Conservation (phyloP, 192 early-diverging fungal species). For the Powellomyces hirtus region DNA sequence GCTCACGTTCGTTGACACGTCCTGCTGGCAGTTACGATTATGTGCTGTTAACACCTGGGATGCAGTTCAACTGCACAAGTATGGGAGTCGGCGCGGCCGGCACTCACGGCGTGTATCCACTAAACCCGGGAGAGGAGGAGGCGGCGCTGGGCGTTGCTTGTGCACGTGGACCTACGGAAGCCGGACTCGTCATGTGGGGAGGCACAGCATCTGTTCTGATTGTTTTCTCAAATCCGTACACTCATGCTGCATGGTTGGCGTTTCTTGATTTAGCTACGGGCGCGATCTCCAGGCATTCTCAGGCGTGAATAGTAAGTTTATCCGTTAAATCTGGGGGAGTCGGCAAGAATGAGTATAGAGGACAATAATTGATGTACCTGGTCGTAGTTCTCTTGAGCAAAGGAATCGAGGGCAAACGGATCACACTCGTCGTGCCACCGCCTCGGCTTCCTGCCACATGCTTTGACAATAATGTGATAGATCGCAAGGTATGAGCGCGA, state of each 20-base stretch:
- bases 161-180: conserved; percentile 1
- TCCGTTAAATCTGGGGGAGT: no score
- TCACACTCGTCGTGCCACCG: conserved; percentile 38
- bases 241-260: no score
- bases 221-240: no score
- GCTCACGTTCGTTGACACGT: no score
- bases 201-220: no score
- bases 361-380: no score
- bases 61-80: conserved; percentile 38
- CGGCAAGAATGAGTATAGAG: no score
- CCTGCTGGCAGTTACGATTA: conserved; percentile 53
- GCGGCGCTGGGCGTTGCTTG: conserved; percentile 14
- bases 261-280: conserved; percentile 32
- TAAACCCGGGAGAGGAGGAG: conserved; percentile 17
- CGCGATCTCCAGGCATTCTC: conserved; percentile 47
- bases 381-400: conserved; percentile 20
- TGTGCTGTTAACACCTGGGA: conserved; percentile 46
- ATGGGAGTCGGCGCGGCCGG: conserved; percentile 26
- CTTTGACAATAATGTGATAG: conserved; percentile 35
- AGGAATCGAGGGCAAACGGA: conserved; percentile 14
- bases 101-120: conserved; percentile 30
- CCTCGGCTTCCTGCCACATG: conserved; percentile 16
- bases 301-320: conserved; percentile 38
- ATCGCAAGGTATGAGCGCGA: conserved; percentile 31
- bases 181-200: not conserved